Base-by-base conservation (phyloP, 2,329 filamentous ascomycete genomes). In the Botrytis tulipae region DNA sequence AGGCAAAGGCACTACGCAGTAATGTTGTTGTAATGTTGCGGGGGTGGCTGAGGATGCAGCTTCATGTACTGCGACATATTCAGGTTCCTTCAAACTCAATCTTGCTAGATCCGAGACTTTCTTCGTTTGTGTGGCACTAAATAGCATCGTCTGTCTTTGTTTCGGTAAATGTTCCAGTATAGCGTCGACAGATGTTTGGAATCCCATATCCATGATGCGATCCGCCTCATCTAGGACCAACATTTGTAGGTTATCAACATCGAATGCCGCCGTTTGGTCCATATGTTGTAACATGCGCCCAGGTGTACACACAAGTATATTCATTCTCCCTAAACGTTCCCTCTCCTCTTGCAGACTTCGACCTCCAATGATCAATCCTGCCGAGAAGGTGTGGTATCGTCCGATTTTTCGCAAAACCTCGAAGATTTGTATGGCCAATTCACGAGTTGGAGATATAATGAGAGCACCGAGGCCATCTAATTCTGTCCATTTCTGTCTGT, bases 161-260 rank as follows among this genome's bases (percentile, higher is more conserved):
- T 90, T 91, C 1, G 96, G 96, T 2, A 99, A 86, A 81, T 98
- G 97, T 75, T 97, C 94, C 42, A 99, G 84, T 69, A 99, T 92
- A 0, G 96, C 96, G 83, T 99, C 96, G 5, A 99, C 91, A 1
- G 93, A 93, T 8, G 87, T 86, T 82, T 97, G 92, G 82, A 99
- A 99, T 8, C 96, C 96, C 94, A 98, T 96, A 80, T 99, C 96
- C 87, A 99, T 90, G 80, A 98, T 98, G 57, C 96, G 90, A 82
- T 99, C 96, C 4, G 96, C 96, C 82, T 99, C 96, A 79, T 99
- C 96, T 73, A 99, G 86, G 0, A 99, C 95, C 69, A 99, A 85
- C 82, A 99, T 93, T 83, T 97, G 93, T 76, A 99, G 82, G 81
- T 97, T 96, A 81, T 96, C 92, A 76, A 95, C 92, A 76, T 95